These are phyloP conservation scores for Cercospora citrullina DNA, from an alignment of 2,329 filamentous ascomycete genomes.

Conservation along the genomic window DNA sequence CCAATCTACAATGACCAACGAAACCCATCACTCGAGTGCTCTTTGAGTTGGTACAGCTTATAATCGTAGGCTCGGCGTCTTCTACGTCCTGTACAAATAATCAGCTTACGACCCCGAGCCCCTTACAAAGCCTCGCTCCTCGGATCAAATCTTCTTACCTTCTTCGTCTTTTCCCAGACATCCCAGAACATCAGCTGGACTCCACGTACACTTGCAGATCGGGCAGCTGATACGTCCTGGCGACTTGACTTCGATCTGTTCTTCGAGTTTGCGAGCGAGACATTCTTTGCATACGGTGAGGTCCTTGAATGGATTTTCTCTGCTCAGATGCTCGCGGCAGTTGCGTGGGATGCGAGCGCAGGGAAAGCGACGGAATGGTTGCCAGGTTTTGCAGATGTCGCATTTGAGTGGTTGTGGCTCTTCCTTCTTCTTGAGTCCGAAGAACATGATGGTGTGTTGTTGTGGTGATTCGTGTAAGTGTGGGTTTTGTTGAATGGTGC, in stretches of 20 bases:
- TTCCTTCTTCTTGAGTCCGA: neutral
- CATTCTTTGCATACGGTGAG: neutral
- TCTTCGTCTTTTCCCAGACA: neutral
- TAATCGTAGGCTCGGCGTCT: neutral
- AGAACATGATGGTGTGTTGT: neutral
- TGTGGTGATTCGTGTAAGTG: neutral
- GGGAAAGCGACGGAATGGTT: neutral
- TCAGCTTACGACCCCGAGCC: neutral
- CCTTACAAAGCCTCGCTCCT: neutral
- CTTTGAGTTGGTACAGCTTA: neutral
- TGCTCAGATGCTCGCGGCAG: neutral
- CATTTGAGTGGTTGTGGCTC: neutral
- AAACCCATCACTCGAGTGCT: neutral
- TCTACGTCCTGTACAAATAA: neutral
- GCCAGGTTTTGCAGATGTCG: neutral
- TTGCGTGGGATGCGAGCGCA: neutral
- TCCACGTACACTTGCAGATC: neutral
- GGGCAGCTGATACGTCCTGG: neutral
- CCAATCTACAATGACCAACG: neutral
- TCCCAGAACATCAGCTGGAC: neutral
- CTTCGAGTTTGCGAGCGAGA: neutral
- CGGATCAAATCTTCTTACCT: neutral
- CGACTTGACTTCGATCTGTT: neutral
- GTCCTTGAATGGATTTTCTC: neutral
- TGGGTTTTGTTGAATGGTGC: neutral